These are phyloP conservation scores for Ophiocytium majus DNA, from an alignment of 352 stramenopile species.

Conservation along the genomic window DNA sequence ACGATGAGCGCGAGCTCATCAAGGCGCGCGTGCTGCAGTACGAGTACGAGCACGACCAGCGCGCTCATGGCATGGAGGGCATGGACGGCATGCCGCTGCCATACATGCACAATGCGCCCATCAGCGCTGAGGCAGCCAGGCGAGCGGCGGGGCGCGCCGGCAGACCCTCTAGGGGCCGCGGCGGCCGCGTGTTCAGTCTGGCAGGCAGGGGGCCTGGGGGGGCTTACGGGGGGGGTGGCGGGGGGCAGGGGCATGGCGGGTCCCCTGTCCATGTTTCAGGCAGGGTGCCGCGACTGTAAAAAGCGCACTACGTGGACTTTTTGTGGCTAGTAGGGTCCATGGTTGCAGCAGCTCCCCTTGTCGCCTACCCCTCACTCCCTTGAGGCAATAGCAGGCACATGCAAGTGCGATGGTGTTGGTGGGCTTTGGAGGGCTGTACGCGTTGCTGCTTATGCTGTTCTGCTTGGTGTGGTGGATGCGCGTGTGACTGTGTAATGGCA, in stretches of 20 bases:
- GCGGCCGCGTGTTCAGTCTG: background rate
- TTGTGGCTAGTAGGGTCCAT: too few relatives aligned
- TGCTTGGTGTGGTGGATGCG: too few relatives aligned
- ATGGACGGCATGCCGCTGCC: background rate
- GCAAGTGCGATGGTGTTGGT: too few relatives aligned
- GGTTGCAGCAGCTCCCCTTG: too few relatives aligned
- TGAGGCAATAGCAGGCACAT: too few relatives aligned
- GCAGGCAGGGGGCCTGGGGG: background rate
- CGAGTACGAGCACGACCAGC: slow-evolving; percentile 28
- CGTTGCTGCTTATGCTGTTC: too few relatives aligned
- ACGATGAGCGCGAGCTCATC: slow-evolving; percentile 38
- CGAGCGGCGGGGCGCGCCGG: background rate
- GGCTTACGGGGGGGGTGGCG: background rate
- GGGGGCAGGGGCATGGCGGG: background rate
- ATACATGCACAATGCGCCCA: slow-evolving; percentile 1
- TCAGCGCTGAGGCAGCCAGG: background rate
- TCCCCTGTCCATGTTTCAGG: background rate
- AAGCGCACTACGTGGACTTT: too few relatives aligned
- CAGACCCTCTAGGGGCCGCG: background rate
- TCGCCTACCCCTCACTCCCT: too few relatives aligned
- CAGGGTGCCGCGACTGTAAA: background rate
- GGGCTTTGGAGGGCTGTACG: too few relatives aligned
- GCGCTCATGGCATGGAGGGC: background rate
- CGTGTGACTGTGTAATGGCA: too few relatives aligned
- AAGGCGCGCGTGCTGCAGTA: slow-evolving; percentile 49